A percentile compares a stretch with the other conserved stretches of the same genome.
Evolutionary conservation across 768 basidiomycete genomes (phyloP).

Genomic region (Collybia sordida): DNA sequence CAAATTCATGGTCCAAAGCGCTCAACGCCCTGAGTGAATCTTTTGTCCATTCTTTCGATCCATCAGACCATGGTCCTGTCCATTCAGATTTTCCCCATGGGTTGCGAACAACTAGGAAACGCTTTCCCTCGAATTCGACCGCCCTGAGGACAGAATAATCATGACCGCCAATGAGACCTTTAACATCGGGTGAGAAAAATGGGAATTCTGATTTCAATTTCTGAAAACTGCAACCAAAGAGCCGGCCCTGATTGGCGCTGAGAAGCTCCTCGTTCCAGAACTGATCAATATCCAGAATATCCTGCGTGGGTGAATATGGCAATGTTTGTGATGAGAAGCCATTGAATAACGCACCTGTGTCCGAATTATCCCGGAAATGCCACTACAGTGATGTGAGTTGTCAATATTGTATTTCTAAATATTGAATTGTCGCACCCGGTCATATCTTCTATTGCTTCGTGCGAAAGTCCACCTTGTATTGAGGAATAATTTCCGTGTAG

Average conservation of each 20-base stretch:
- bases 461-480: constrained; percentile 37
- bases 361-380: too few relatives aligned
- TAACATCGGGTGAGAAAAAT: constrained; percentile 27
- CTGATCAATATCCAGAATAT: constrained; percentile 16
- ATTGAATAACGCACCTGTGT: too few relatives aligned
- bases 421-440: constrained; percentile 46
- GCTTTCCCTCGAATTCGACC: constrained; percentile 42
- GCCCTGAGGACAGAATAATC: constrained; percentile 50
- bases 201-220: constrained; percentile 23
- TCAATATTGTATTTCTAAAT: too few relatives aligned
- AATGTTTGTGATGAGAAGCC: too few relatives aligned
- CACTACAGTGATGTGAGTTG: too few relatives aligned
- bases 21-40: constrained; percentile 47
- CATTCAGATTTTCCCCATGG: constrained; percentile 52
- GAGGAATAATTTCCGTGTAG: constrained; percentile 50
- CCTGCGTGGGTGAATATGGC: too few relatives aligned
- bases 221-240: constrained; percentile 49
- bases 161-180: constrained; percentile 39
- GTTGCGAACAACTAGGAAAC: constrained; percentile 50
- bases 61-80: constrained; percentile 53
- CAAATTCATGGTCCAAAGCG: constrained; percentile 44
- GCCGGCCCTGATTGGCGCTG: constrained; percentile 43
- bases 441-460: constrained; percentile 57
- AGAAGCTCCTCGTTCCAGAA: constrained; percentile 47
- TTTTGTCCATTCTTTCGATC: constrained; percentile 52